phyloP scores from a whole-genome alignment of 805 yeast genomes.

The Lipomyces mesembrius region DNA sequence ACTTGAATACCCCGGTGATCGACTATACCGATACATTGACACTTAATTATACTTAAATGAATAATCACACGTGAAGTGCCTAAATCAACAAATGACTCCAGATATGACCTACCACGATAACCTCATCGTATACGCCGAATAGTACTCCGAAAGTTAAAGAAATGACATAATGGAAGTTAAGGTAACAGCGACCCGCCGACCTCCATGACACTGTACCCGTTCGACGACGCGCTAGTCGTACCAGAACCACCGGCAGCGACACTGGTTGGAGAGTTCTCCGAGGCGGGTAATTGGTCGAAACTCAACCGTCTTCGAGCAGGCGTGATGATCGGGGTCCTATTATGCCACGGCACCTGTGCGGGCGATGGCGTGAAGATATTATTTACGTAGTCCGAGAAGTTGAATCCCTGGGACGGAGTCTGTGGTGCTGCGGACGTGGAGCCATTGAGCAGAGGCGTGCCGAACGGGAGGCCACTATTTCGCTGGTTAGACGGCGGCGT shows the following conservation, averaged over 20 bases:
- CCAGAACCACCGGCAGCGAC: neutral
- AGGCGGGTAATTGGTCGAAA: constrained; percentile 38
- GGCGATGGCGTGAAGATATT: constrained; percentile 55
- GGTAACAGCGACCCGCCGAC: constrained; percentile 27
- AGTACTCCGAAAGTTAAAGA: neutral
- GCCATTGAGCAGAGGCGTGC: constrained; percentile 40
- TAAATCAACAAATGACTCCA: neutral
- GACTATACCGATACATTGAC: neutral
- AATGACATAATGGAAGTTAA: neutral
- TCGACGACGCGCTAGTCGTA: neutral
- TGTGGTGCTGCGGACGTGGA: constrained; percentile 40
- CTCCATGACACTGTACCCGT: constrained; percentile 17
- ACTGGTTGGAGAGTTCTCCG: constrained; percentile 1
- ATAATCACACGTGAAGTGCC: neutral
- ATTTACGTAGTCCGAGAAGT: constrained; percentile 81
- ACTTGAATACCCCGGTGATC: neutral
- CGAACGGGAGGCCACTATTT: constrained; percentile 16
- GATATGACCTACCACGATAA: neutral
- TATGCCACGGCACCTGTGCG: constrained; percentile 39
- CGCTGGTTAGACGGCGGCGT: constrained; percentile 43
- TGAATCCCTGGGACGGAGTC: constrained; percentile 56
- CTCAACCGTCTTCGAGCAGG: constrained; percentile 36
- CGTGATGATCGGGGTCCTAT: constrained; percentile 31
- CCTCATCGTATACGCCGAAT: neutral
- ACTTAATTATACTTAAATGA: neutral